Evolutionary conservation across 805 yeast species (phyloP).

Genomic region (Metschnikowia aberdeeniae): DNA sequence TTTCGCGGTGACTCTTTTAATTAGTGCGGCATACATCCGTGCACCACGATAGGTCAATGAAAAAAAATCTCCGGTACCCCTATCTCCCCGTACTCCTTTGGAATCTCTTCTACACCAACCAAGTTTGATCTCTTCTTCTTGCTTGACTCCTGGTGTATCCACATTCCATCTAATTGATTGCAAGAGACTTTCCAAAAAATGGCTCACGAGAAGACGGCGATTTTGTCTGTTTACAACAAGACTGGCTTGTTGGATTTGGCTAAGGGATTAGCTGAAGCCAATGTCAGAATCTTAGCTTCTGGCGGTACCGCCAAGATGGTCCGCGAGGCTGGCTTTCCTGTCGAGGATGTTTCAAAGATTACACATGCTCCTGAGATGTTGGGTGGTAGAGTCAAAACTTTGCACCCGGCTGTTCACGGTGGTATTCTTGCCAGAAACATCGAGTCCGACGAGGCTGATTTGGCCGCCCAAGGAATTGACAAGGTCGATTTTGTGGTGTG

Average conservation of each 20-base stretch:
- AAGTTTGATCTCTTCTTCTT: conserved; percentile 2
- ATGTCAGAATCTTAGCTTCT: conserved; percentile 90
- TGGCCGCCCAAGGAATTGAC: conserved; percentile 83
- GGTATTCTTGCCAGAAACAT: conserved; percentile 93
- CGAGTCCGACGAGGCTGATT: conserved; percentile 85
- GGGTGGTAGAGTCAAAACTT: conserved; percentile 96
- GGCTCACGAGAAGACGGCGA: conserved; percentile 74
- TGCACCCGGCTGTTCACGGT: conserved; percentile 98
- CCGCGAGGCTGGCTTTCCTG: conserved; percentile 97
- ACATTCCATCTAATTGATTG: background rate
- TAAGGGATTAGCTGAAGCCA: conserved; percentile 84
- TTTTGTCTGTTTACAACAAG: conserved; percentile 94
- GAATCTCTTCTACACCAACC: conserved; percentile 1
- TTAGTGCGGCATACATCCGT: conserved; percentile 4
- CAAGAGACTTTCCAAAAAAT: conserved; percentile 13
- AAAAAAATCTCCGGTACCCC: conserved; percentile 3
- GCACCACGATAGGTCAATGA: conserved; percentile 1
- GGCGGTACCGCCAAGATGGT: conserved; percentile 96
- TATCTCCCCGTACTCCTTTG: conserved; percentile 1
- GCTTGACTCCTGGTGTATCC: background rate
- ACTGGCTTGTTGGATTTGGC: conserved; percentile 95
- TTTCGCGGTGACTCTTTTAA: conserved; percentile 4
- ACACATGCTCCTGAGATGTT: conserved; percentile 99
- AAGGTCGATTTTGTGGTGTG: conserved; percentile 97
- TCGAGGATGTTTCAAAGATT: conserved; percentile 89